Evolutionary conservation across 1,284 basidiomycete species (phyloP), one percentile per base, ranked within the genome.

Genomic region (Pseudozyma thailandica): DNA sequence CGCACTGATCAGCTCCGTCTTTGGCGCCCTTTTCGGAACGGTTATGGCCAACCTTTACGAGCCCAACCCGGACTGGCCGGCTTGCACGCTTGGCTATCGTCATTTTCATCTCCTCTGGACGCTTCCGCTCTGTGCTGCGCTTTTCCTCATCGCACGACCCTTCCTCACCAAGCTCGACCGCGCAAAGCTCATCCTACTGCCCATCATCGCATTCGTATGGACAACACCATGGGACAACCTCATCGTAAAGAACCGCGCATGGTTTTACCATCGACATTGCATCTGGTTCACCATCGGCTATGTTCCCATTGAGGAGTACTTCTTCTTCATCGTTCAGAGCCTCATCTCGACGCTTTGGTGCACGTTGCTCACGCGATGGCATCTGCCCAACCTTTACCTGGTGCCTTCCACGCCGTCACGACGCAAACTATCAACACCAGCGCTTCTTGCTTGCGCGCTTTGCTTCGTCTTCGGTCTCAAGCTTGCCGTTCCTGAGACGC

Each of bases 151-250:
- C 37, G 52, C 65, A 6, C 43, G 65, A 20, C 78, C 78, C 0
- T 75, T 79, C 42, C 66, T 78, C 20, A 78, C 76, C 39, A 53
- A 54, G 25, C 56, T 79, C 25, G 78, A 79, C 33, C 55, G 58
- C n/a, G 63, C 65, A 33, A 78, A 78, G 53, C 70, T 79, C 28
- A 55, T 72, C 35, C 33, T 79, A 16, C 65, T 79, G 0, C 76
- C 78, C 38, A 55, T 68, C 48, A 74, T 79, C 35, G 78, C 78
- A 1, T 77, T 79, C 27, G 64, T 79, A 0, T 79, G 78, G 78
- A 79, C 78, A 10, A 77, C 78, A 16, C 74, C 76, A 12, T 79
- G 78, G 76, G 78, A 79, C 57, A 77, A 74, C 31, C 57, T 73
- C 49, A 65, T 79, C 42, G 76, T 79, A 20, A 57, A 72, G 26